Conservation (phyloP, 2,329 filamentous ascomycete species). For the Xylaria sp. region DNA sequence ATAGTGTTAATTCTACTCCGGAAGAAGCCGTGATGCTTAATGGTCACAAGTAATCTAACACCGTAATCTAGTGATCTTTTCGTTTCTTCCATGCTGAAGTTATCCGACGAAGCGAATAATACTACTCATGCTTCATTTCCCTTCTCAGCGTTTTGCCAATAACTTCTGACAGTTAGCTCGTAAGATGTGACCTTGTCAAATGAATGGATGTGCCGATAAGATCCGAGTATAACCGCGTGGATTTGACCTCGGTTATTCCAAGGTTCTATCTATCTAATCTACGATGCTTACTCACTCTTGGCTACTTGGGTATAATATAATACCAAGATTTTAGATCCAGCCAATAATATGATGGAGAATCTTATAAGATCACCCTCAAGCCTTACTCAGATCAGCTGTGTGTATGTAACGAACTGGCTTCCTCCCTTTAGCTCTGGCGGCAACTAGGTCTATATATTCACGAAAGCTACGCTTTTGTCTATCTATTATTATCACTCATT, state of each 20-base stretch:
- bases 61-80: background rate
- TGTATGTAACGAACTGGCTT: no score
- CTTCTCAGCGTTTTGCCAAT: background rate
- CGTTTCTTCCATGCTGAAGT: background rate
- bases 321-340: background rate
- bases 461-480: no score
- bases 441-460: no score
- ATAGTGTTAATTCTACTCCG: background rate
- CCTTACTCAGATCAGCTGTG: no score
- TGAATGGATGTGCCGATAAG: background rate
- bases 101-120: background rate
- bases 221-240: slow-evolving; percentile 3
- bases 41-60: background rate
- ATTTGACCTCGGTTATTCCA: slow-evolving; percentile 1
- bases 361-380: no score
- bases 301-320: background rate
- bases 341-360: no score
- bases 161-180: background rate
- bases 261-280: no score
- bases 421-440: no score
- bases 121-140: background rate
- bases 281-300: background rate
- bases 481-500: no score
- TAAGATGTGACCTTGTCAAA: background rate
- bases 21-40: background rate